Evolutionary conservation across 345 rosid genomes (phyloP), one percentile per base, ranked within the genome.

Genomic region (Cardamine resedifolia): DNA sequence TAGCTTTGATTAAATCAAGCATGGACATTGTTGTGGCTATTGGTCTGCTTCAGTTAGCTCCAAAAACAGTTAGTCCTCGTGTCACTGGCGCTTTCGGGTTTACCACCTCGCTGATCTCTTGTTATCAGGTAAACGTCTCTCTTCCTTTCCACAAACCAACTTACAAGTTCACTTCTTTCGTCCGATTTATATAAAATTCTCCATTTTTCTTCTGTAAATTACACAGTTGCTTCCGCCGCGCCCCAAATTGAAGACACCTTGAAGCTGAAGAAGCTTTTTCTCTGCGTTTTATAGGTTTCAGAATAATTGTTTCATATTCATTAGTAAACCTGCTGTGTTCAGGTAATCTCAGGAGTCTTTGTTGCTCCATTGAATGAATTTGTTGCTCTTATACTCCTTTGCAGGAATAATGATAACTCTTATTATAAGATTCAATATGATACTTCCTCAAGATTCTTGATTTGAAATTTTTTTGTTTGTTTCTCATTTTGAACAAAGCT

Each of bases 41-140:
- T 19, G 99, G 99, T 49, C 85, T 96, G 24, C 98, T 96, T 72
- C 98, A 88, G 50, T 78, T 92, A 83, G 87, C 84, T 38, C 99
- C 99, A 36, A 85, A 82, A 85, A 92, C 84, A 64, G 83, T 96
- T 47, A 88, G 83, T 74, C 91, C 98, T 58, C 98, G 99, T 39
- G 91, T 90, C 44, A 90, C 97, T 2, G 99, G 99, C 57, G 96
- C 86, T 39, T 67, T 88, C 18, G 98, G 98, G 79, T 85, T 92
- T 70, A 80, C 69, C 78, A 79, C 81, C 63, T 96, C 99, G 20
- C 87, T 96, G 48, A 92, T 96, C 74, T 86, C 97, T 55, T 96
- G 99, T 77, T 96, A 92, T 79, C 98, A 92, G 98, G 99, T 92
- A 83, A 44, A 15, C 41, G n/a, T 21, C 33, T 31, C 26, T 36